Conservation (phyloP, 1,284 basidiomycete species). For the Apiotrichum brassicae region DNA sequence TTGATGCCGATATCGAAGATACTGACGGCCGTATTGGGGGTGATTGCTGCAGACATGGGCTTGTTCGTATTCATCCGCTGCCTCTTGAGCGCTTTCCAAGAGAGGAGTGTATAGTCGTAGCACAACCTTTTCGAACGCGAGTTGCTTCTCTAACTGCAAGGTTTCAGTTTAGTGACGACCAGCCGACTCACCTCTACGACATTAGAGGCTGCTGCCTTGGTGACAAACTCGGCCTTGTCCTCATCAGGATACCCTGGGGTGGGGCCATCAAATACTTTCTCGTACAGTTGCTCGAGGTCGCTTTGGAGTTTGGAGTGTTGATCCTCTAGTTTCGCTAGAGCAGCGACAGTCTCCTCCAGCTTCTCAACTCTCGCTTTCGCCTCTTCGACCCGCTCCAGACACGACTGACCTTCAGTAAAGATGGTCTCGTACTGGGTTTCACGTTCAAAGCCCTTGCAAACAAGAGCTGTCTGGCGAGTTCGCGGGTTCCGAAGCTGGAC, state of each 20-base stretch:
- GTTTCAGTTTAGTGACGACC: too few relatives aligned
- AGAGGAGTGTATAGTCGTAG: too few relatives aligned
- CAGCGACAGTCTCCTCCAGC: neutral
- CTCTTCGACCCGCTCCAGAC: neutral
- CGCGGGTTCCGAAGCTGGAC: neutral
- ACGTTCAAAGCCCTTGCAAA: neutral
- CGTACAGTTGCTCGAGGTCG: slow-evolving; percentile 17
- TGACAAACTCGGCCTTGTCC: slow-evolving; percentile 15
- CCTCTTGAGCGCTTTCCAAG: too few relatives aligned
- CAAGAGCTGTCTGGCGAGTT: neutral
- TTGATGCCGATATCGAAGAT: too few relatives aligned
- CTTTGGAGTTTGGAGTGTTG: neutral
- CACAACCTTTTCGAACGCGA: too few relatives aligned
- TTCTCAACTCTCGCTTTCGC: neutral
- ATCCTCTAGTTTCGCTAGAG: neutral
- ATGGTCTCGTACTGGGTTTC: neutral
- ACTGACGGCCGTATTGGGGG: too few relatives aligned
- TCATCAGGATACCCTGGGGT: slow-evolving; percentile 21
- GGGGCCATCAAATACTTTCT: slow-evolving; percentile 17
- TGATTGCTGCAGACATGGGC: too few relatives aligned
- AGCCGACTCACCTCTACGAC: slow-evolving; percentile 9
- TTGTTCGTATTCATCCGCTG: too few relatives aligned
- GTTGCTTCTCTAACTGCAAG: too few relatives aligned
- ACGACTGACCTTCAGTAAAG: neutral
- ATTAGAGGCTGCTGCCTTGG: neutral